Conservation (phyloP, 2,329 filamentous ascomycete species). For the Beauveria pseudobassiana region DNA sequence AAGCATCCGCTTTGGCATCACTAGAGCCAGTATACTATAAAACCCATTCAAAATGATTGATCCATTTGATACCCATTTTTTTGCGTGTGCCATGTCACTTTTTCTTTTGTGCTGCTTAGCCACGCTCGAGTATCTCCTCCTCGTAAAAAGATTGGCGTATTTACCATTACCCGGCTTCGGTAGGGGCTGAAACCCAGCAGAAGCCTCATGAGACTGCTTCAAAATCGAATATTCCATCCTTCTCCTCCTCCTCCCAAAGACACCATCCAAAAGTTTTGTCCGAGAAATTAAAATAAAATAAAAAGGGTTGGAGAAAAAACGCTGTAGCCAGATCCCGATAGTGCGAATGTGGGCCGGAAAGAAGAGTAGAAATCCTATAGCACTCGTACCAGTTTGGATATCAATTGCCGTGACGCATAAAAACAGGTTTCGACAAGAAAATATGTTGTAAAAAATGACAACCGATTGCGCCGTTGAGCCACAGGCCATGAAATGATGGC, state of each 20-base stretch:
- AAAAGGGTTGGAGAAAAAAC: not conserved
- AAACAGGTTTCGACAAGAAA: constrained; percentile 4
- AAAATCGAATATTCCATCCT: not conserved
- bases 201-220: not conserved
- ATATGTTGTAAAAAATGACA: not conserved
- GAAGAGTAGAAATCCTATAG: constrained; percentile 6
- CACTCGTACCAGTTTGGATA: constrained; percentile 10
- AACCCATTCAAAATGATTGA: not conserved
- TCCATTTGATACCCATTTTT: not conserved
- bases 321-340: not conserved
- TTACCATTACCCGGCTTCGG: constrained; percentile 9
- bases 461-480: not conserved
- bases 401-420: constrained; percentile 9
- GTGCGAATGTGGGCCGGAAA: not conserved
- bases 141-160: constrained; percentile 3
- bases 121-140: not conserved
- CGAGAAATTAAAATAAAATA: constrained; percentile 5
- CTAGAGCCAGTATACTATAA: not conserved
- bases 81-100: not conserved
- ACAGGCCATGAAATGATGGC: not conserved
- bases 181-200: not conserved
- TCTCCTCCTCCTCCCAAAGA: not conserved
- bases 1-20: not conserved
- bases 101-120: not conserved
- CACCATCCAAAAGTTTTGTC: constrained; percentile 3